Base-by-base conservation (phyloP, 371 early-diverging fungal genomes). In the Phascolomyces articulosus region DNA sequence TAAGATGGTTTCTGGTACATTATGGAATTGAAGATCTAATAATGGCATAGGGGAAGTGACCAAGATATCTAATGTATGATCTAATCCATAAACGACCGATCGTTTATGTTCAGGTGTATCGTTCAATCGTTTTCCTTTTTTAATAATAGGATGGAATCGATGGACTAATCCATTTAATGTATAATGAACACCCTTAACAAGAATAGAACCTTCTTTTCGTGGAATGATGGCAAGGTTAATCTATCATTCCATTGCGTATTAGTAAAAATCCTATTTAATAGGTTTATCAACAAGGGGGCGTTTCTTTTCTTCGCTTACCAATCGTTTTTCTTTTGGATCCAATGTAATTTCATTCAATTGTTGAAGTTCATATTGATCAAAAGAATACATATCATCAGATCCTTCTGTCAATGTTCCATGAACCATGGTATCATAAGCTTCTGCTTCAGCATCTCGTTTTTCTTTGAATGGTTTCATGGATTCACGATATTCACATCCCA, bases 31-130 rank as follows among this genome's bases (percentile, higher is more conserved):
- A 1, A 95, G 85, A 58, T 93, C 91, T 29, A 96, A 72, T 24
- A 93, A 77, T 11, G 98, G 97, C 90, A 95, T 90, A 2, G 91
- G 89, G 0, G 91, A 85, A 0, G 91, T 89, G 4, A 96, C 92
- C 9, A 84, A 59, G n/a, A 96, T 78, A 47, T 85, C 87, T 20
- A 95, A 75, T 15, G 90, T 80, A 38, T 84, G 73, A 53, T 94
- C 94, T 3, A 82, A 80, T n/a, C 89, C 87, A 72, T 94, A 93
- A 4, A 77, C 65, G 21, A 70, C 67, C 0, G 74, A 75, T 65
- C 75, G 75, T 58, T 78, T 82, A 55, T 90, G 89, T 65, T 86
- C 91, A 58, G 78, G 85, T 26, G 93, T 90, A 24, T 83, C 84
- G 67, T 94, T 93, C 15, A 95, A 74, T 21, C 95, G 89, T 34